Conservation (phyloP, 495 filamentous ascomycete genomes). For the Trichoderma erinaceum region DNA sequence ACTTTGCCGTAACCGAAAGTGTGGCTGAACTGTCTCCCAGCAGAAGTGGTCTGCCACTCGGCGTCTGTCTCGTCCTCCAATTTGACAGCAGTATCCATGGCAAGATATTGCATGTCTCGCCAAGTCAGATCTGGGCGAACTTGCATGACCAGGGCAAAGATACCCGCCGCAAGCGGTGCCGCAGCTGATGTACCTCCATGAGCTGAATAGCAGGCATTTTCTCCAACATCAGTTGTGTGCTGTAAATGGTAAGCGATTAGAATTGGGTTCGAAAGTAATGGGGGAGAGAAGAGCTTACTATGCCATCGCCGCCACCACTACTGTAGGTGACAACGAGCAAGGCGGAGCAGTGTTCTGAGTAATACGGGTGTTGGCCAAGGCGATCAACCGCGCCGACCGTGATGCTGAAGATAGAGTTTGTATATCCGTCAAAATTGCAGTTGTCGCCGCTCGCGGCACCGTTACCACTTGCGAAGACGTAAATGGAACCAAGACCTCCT, state of each 20-base stretch:
- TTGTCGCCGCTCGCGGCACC: constrained; percentile 84
- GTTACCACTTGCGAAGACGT: constrained; percentile 95
- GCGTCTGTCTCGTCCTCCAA: constrained; percentile 67
- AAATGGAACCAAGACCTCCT: constrained; percentile 78
- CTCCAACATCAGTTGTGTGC: constrained; percentile 92
- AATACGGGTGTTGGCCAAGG: constrained; percentile 77
- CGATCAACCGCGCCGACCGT: constrained; percentile 91
- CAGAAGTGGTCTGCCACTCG: constrained; percentile 68
- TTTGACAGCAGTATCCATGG: constrained; percentile 76
- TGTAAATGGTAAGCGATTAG: constrained; percentile 19
- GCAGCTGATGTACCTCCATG: constrained; percentile 98
- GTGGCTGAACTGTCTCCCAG: constrained; percentile 84
- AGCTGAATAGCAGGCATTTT: constrained; percentile 62
- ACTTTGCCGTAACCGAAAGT: constrained; percentile 93
- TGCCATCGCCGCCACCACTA: constrained; percentile 79
- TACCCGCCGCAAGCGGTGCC: constrained; percentile 83
- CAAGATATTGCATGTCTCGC: constrained; percentile 91
- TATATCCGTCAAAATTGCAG: constrained; percentile 99
- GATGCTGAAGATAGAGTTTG: constrained; percentile 98
- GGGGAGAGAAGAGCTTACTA: constrained; percentile 39
- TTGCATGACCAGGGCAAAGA: constrained; percentile 86
- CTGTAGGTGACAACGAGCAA: constrained; percentile 95
- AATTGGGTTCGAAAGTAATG: neutral
- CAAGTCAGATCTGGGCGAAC: constrained; percentile 82
- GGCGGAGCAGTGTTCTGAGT: constrained; percentile 93